Evolutionary conservation across 78 protist species (phyloP).

Genomic region (Cavenderia fasciculata): DNA sequence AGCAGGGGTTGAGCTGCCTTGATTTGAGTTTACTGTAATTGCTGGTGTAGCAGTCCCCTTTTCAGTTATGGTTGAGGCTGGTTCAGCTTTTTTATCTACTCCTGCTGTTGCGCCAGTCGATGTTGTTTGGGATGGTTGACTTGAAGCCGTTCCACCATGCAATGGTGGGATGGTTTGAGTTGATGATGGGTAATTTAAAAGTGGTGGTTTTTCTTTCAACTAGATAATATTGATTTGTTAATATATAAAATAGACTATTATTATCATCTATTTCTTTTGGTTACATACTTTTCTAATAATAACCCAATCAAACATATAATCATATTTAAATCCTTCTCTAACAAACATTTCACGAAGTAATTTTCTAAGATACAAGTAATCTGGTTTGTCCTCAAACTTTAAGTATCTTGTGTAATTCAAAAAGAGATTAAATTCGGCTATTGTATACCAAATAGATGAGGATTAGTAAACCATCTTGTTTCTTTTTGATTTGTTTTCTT

Average conservation of each 20-base stretch:
- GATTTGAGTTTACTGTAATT: too few species aligned
- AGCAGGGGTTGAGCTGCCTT: too few species aligned
- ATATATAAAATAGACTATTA: not conserved
- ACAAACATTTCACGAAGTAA: constrained; percentile 86
- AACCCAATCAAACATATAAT: constrained; percentile 83
- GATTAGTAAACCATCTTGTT: not conserved
- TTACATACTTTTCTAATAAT: constrained; percentile 62
- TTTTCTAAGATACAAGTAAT: constrained; percentile 93
- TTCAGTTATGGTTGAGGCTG: too few species aligned
- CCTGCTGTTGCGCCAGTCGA: too few species aligned
- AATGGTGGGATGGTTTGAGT: too few species aligned
- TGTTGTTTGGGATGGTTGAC: too few species aligned
- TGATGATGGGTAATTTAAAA: not conserved
- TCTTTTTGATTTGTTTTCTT: not conserved
- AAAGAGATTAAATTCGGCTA: constrained; percentile 72
- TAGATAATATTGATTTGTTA: not conserved
- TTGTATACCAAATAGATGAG: not conserved
- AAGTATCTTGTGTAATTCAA: constrained; percentile 78
- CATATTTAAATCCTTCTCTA: constrained; percentile 83
- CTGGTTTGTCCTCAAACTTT: constrained; percentile 91
- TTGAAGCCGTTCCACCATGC: too few species aligned
- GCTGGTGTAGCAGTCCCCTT: too few species aligned
- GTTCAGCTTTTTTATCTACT: too few species aligned
- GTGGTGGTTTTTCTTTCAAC: constrained; percentile 55
- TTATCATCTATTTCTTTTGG: not conserved